phyloP scores from a whole-genome alignment of 2,329 filamentous ascomycete species.

The Colletotrichum endophyticum region DNA sequence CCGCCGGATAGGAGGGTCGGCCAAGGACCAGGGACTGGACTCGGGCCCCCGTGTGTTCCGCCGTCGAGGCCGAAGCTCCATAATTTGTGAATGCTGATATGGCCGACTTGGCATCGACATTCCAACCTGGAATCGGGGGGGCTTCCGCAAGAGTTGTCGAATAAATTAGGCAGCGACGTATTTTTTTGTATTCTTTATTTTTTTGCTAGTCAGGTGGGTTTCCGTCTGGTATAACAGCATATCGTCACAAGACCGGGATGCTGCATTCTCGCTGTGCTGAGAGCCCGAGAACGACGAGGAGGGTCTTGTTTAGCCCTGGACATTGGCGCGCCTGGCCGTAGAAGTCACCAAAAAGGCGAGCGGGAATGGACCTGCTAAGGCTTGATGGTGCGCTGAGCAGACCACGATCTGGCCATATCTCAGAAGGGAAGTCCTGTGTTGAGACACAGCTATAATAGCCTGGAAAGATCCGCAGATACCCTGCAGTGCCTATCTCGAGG shows the following conservation, averaged over 20 bases:
- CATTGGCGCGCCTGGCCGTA: not conserved
- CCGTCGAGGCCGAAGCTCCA: slow-evolving; percentile 9
- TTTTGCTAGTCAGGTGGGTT: not conserved
- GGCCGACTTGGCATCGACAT: not conserved
- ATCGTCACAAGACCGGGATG: not conserved
- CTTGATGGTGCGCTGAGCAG: not conserved
- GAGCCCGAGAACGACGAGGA: not conserved
- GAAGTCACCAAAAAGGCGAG: not conserved
- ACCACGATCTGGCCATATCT: not conserved
- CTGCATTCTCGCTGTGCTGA: not conserved
- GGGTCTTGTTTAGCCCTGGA: not conserved
- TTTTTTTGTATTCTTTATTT: no score
- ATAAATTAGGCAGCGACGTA: not conserved
- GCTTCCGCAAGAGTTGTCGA: not conserved
- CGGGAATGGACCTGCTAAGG: not conserved
- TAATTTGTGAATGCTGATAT: not conserved
- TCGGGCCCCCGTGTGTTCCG: slow-evolving; percentile 3
- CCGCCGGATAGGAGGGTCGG: not conserved
- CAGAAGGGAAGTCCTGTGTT: not conserved
- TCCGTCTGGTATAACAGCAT: not conserved
- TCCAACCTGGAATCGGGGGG: not conserved
- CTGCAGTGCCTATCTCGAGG: not conserved
- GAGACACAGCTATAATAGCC: not conserved
- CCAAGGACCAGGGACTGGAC: slow-evolving; percentile 1
- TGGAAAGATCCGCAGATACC: not conserved